Evolutionary conservation across 2,329 filamentous ascomycete genomes (phyloP), one percentile per base, ranked within the genome.

Genomic region (Apiospora hydei): DNA sequence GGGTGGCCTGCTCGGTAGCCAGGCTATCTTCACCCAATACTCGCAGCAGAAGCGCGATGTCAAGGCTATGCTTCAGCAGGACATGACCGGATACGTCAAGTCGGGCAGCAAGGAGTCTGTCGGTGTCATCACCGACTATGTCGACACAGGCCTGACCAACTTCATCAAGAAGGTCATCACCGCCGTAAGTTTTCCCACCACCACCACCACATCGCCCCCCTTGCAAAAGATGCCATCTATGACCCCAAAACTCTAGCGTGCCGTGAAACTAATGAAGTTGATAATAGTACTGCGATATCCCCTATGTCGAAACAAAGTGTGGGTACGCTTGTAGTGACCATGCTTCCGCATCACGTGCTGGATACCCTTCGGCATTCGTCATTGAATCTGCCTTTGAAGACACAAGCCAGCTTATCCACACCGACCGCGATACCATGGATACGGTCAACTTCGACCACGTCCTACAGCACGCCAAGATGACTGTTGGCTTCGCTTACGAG

Each of bases 1-100:
- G 80, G 93, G 91, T 11, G 94, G 94, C 18, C 85, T 96, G 57
- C 88, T 96, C 0, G 94, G 94, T 67, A 93, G 90, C 72, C 92
- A 93, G 43, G 83, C 81, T 44, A 81, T 85, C 70, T 85, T 84
- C 74, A 77, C 81, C 34, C 74, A 78, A 57, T 85, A 85, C 72
- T 74, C 78, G 61, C 75, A 76, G 0, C 73, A 76, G 3, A 77
- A 78, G 4, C 77, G 77, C 1, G 78, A 82, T 30, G 81, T 85
- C 72, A 81, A 80, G 71, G 82, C 83, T 14, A 84, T 85, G 80
- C 80, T 85, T 0, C 82, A 85, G 76, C 83, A 84, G 71, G 84
- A 85, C 66, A 85, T 85, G 83, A 83, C 82, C 0, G 84, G 84
- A 14, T 85, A 83, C 70, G 77, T 79, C 44, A 75, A 79, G 2